phyloP scores from a whole-genome alignment of 2,329 filamentous ascomycete species.

The Phoma sp. region DNA sequence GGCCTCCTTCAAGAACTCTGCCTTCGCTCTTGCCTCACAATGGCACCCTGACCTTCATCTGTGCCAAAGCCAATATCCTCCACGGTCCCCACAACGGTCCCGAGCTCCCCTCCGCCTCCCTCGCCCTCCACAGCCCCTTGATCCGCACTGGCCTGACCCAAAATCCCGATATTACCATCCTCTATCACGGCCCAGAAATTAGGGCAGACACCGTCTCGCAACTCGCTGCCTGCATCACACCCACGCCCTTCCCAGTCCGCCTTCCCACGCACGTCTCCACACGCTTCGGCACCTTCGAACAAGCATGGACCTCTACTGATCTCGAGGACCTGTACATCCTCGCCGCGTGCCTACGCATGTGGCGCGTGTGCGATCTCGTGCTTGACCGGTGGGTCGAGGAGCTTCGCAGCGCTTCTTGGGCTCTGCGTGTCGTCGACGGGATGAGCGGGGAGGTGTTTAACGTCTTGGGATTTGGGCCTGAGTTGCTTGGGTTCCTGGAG shows the following conservation, averaged over 20 bases:
- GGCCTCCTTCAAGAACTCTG: too few relatives aligned
- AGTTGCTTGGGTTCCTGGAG: not conserved
- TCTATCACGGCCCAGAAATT: constrained; percentile 1
- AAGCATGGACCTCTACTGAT: not conserved
- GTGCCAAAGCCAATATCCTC: too few relatives aligned
- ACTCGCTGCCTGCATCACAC: not conserved
- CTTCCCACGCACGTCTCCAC: not conserved
- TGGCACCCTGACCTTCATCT: too few relatives aligned
- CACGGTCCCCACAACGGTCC: not conserved
- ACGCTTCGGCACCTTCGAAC: not conserved
- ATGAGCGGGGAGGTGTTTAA: not conserved
- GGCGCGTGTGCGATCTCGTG: not conserved
- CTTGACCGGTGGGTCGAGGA: not conserved
- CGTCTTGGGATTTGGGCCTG: not conserved
- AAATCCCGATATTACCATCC: not conserved
- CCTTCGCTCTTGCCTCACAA: too few relatives aligned
- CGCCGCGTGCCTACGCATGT: not conserved
- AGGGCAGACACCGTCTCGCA: not conserved
- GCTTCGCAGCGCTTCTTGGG: not conserved
- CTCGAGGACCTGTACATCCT: constrained; percentile 4
- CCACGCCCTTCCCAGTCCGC: not conserved
- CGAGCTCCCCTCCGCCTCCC: not conserved
- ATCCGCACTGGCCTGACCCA: not conserved
- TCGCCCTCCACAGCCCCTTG: not conserved
- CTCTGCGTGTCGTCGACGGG: not conserved